Conservation (phyloP, 805 yeast genomes). For the Ogataea pini region DNA sequence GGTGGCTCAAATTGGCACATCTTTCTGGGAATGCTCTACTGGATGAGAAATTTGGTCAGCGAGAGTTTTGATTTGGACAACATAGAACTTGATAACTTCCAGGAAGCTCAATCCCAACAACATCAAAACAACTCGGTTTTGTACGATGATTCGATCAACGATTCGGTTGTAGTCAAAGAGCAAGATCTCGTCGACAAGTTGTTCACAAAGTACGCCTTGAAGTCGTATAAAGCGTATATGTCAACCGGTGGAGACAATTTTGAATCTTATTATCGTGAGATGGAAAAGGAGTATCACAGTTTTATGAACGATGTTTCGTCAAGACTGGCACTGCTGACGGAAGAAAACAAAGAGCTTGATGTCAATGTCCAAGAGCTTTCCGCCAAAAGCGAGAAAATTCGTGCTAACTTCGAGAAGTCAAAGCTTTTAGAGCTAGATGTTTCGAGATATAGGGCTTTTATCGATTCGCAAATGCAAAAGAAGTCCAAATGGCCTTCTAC, state of each 20-base stretch:
- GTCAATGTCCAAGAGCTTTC: constrained; percentile 43
- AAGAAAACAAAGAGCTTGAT: constrained; percentile 42
- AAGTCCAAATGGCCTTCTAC: constrained; percentile 64
- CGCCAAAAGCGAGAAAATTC: constrained; percentile 47
- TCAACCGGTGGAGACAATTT: constrained; percentile 61
- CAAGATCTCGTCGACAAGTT: constrained; percentile 32
- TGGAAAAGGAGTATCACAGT: constrained; percentile 55
- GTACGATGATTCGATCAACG: constrained; percentile 26
- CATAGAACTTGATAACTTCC: constrained; percentile 32
- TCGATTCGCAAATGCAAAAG: constrained; percentile 64
- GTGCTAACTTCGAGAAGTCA: constrained; percentile 55
- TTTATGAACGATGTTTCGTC: constrained; percentile 50
- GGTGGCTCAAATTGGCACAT: constrained; percentile 89
- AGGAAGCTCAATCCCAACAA: constrained; percentile 22
- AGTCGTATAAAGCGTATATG: constrained; percentile 68
- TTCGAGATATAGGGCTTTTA: constrained; percentile 68
- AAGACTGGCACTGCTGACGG: constrained; percentile 44
- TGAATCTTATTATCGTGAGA: constrained; percentile 51
- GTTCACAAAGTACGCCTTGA: constrained; percentile 53
- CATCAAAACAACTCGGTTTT: constrained; percentile 31
- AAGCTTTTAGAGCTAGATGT: constrained; percentile 71
- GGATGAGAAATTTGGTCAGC: constrained; percentile 66
- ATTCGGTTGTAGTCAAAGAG: constrained; percentile 28
- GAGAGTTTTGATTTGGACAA: constrained; percentile 41
- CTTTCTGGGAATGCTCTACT: constrained; percentile 77